Evolutionary conservation across 768 basidiomycete genomes (phyloP), one percentile per base, ranked within the genome.

Genomic region (Lactifluus piperatus): DNA sequence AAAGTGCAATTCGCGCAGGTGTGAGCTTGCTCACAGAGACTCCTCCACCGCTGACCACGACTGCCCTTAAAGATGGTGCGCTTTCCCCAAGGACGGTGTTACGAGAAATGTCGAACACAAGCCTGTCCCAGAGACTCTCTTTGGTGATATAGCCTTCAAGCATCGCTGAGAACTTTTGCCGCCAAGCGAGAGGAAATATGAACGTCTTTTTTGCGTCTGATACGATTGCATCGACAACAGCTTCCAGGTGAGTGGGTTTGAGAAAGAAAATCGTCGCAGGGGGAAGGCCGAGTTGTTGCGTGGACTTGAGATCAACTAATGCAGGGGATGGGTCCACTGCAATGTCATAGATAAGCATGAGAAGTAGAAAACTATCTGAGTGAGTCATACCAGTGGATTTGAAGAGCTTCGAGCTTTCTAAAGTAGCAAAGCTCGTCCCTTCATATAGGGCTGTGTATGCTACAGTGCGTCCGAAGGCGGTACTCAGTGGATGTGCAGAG

Each of bases 51-150:
- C 85, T 82, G 55, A 89, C 79, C 54, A 92, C 74, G 2, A 88
- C 75, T n/a, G 75, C 83, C 59, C 91, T 75, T 39, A 94, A 62
- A 24, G 82, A 80, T 1, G 78, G 75, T 3, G 84, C 82, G 51
- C 79, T 77, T 14, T 82, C 78, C 57, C 86, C 82, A 59, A 89
- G 68, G 29, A 83, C 76, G 62, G 74, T 68, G 39, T 75, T 76
- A 24, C 94, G 78, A 11, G 90, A 85, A 11, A 72, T 71, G 56
- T 85, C 84, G 69, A 91, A 88, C 29, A 91, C 80, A 11, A 86
- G 72, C 53, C 85, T 79, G 68, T 97, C 93, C 86, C 90, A 92
- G n/a, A 91, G 69, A 58, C 87, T 86, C 58, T 87, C 84, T 67
- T 85, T 85, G 16, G 81, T 84, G 41, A 92, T 63, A 64, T 84